A percentile compares a stretch with the other conserved stretches of the same genome.
phyloP scores from a whole-genome alignment of 2,329 filamentous ascomycete species.

The Ambrosiella xylebori region DNA sequence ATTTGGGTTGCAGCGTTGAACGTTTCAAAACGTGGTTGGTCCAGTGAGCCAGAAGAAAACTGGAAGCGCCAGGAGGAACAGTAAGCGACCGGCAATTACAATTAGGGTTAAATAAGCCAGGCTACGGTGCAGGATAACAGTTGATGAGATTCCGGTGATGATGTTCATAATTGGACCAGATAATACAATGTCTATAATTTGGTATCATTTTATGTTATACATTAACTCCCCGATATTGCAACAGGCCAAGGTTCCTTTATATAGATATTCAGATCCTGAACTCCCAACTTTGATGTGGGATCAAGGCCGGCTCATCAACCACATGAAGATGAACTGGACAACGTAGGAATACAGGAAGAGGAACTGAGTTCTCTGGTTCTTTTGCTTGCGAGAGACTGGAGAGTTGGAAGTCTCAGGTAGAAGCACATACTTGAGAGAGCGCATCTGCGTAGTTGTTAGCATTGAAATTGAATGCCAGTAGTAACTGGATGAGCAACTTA shows the following conservation, averaged over 20 bases:
- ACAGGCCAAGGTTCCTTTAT: neutral
- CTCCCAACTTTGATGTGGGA: neutral
- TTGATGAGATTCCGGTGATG: too few relatives aligned
- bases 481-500: conserved; percentile 27
- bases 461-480: neutral
- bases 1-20: neutral
- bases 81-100: neutral
- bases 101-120: neutral
- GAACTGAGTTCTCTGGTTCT: conserved; percentile 77
- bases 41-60: neutral
- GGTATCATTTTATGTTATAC: too few relatives aligned
- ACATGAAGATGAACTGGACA: conserved; percentile 91
- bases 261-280: neutral
- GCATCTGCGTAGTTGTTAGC: conserved; percentile 41
- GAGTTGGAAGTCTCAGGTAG: conserved; percentile 62
- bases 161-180: too few relatives aligned
- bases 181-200: too few relatives aligned
- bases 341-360: conserved; percentile 88
- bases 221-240: too few relatives aligned
- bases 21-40: neutral
- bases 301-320: conserved; percentile 40
- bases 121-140: too few relatives aligned
- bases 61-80: neutral
- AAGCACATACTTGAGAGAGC: conserved; percentile 88
- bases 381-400: conserved; percentile 59